Evolutionary conservation across 169 alveolate genomes (phyloP), one percentile per base, ranked within the genome.

Genomic region (Plasmodium billcollinsi): DNA sequence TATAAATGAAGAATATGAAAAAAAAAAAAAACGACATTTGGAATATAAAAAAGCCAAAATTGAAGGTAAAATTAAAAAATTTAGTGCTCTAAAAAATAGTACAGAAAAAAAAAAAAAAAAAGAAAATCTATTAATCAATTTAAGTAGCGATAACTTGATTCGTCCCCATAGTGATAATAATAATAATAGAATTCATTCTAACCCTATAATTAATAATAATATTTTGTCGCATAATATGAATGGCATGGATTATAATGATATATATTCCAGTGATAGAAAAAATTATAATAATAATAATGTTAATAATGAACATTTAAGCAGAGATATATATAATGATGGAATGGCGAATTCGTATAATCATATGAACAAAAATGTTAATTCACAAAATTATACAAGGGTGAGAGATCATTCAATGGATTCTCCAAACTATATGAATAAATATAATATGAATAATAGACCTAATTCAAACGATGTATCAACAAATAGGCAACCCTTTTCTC

Each of bases 41-140:
- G 91, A 83, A 50, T 83, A 83, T 83, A 83, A 70, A 58, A 83
- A 83, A 63, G 91, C 91, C 15, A 67, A 83, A 83, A 70, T 83
- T 4, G 91, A 83, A 71, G 91, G 91, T 18, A 83, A 83, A 70
- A 70, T 83, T 15, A 83, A 83, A 83, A 69, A 70, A 49, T 71
- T 29, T 43, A 71, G 83, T 59, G 85, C 91, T 11, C 21, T 69
- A 33, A 83, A 83, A 69, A 83, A 83, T 70, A 83, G 24, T 15
- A 20, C 67, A n/a, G 91, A 83, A 58, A 56, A 6, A 39, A 65
- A 8, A 43, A 49, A 29, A 12, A 83, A 83, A 56, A 78, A n/a
- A 65, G 71, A 65, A 24, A 50, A 65, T n/a, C n/a, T 78, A 26
- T 43, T 78, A 58, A 39, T 9, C 9, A 76, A 78, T 33, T 49